These are phyloP conservation scores for Naematelia encephala DNA, from an alignment of 768 basidiomycete species.

Conservation along the genomic window DNA sequence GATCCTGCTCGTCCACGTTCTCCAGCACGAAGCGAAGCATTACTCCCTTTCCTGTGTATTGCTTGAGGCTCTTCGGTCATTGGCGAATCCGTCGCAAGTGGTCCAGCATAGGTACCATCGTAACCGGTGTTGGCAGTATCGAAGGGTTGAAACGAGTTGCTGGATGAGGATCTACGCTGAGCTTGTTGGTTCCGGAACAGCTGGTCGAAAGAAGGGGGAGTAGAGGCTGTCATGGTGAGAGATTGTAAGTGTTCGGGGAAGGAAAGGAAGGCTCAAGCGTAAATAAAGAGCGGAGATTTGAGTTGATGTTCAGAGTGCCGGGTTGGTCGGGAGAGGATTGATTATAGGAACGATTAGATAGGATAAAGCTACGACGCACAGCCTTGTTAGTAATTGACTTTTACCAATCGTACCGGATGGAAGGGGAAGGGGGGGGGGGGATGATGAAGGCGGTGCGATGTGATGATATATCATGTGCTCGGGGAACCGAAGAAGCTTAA, in stretches of 20 bases:
- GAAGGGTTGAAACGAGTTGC: slow-evolving; percentile 1
- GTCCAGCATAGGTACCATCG: background rate
- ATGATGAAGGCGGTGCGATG: no score
- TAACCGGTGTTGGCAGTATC: background rate
- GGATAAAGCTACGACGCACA: background rate
- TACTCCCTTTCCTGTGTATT: slow-evolving; percentile 14
- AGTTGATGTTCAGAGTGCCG: background rate
- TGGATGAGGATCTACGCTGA: slow-evolving; percentile 16
- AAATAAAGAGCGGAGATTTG: background rate
- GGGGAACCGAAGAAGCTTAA: no score
- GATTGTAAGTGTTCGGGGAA: background rate
- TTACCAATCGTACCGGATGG: no score
- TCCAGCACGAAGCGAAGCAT: slow-evolving; percentile 12
- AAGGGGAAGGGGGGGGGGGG: no score
- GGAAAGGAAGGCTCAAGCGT: background rate
- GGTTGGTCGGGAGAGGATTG: background rate
- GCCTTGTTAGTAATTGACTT: no score
- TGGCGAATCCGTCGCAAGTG: background rate
- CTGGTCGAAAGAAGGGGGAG: slow-evolving; percentile 29
- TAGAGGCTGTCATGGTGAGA: slow-evolving; percentile 7
- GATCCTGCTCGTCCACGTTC: slow-evolving; percentile 1
- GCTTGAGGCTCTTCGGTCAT: slow-evolving; percentile 31
- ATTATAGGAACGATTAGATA: background rate
- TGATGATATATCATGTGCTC: no score
- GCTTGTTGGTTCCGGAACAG: slow-evolving; percentile 29